Percentiles rank a stretch among this genome's conserved stretches.
Evolutionary conservation across 148 eudicot genomes (phyloP).

Genomic region (Polygonum aviculare): DNA sequence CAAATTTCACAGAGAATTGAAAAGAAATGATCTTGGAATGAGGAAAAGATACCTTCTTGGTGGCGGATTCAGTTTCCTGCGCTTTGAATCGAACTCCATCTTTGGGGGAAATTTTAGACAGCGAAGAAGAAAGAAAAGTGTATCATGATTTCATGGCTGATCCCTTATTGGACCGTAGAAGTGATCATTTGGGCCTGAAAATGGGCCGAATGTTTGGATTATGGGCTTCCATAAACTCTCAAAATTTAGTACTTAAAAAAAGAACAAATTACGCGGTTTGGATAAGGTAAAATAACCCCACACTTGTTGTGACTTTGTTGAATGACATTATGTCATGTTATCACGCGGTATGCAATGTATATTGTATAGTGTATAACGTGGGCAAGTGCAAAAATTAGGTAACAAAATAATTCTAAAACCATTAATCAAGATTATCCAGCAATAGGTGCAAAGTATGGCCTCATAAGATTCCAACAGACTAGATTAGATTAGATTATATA

Average conservation of each 20-base stretch:
- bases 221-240: not conserved
- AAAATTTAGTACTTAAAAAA: not conserved
- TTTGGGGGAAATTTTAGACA: constrained; percentile 5
- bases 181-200: not conserved
- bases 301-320: not conserved
- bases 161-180: not conserved
- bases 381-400: not conserved
- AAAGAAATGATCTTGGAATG: not conserved
- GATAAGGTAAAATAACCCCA: not conserved
- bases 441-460: not conserved
- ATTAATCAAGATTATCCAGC: not conserved
- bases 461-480: not conserved
- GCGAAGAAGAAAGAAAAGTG: not conserved
- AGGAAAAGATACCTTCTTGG: constrained; percentile 22
- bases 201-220: not conserved
- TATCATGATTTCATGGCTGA: not conserved
- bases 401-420: too few relatives aligned
- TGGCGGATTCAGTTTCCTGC: constrained; percentile 21
- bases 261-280: not conserved
- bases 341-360: not conserved
- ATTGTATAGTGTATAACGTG: too few relatives aligned
- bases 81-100: constrained; percentile 26
- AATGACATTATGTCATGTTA: not conserved
- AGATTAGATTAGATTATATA: not conserved
- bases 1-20: not conserved